phyloP scores from a whole-genome alignment of 306 rosid species.

The Erythrophleum fordii region DNA sequence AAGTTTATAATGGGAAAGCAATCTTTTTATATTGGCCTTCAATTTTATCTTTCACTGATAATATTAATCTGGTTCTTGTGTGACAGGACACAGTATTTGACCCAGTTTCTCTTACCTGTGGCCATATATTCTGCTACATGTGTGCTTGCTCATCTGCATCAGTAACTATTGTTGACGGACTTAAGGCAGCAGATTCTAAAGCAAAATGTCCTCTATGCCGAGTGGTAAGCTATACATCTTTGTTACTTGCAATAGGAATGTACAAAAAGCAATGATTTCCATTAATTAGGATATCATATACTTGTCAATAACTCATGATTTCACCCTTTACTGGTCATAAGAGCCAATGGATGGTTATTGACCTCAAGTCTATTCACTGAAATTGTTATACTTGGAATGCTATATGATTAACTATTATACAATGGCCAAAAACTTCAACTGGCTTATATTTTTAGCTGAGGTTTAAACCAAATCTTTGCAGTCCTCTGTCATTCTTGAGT shows the following conservation, averaged over 20 bases:
- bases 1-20: background rate
- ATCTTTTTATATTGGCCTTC: conserved; percentile 13
- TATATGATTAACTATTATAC: background rate
- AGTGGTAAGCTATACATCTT: conserved; percentile 50
- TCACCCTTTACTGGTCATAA: background rate
- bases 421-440: conserved; percentile 3
- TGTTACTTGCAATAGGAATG: background rate
- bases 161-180: conserved; percentile 75
- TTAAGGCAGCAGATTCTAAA: conserved; percentile 58
- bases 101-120: conserved; percentile 90
- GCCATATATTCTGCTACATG: conserved; percentile 91
- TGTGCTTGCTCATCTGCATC: conserved; percentile 95
- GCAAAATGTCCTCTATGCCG: conserved; percentile 89
- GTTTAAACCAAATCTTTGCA: background rate
- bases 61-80: conserved; percentile 1
- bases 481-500: conserved; percentile 1
- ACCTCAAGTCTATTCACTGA: conserved; percentile 6
- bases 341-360: conserved; percentile 17
- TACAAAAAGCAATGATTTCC: background rate
- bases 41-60: conserved; percentile 13
- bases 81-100: conserved; percentile 93
- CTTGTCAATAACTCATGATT: conserved; percentile 20
- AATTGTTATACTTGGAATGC: background rate
- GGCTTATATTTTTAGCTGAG: background rate
- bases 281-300: background rate